Percentiles rank a stretch among this genome's conserved stretches.
These are phyloP conservation scores for Chaetomium globosum DNA, from an alignment of 2,329 filamentous ascomycete genomes.

Conservation along the genomic window DNA sequence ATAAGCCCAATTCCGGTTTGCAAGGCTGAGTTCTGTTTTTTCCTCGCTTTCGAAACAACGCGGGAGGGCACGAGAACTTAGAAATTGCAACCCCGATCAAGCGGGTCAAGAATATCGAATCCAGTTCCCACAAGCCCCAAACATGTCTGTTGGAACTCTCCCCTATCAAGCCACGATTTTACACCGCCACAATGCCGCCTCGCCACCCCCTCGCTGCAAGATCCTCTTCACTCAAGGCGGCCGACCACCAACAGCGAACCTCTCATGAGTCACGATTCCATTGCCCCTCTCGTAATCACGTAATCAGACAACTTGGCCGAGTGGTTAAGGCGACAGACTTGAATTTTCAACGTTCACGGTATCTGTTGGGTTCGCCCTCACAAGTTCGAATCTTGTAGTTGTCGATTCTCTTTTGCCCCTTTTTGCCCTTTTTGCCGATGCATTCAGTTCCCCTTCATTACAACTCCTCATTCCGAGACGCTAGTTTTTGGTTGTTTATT, in stretches of 20 bases:
- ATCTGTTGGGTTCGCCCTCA: constrained; percentile 36
- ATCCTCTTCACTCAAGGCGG: neutral
- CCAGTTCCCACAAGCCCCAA: neutral
- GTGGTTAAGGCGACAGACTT: constrained; percentile 35
- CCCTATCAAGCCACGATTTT: neutral
- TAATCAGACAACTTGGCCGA: constrained; percentile 32
- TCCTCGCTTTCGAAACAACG: neutral
- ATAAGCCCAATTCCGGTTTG: neutral
- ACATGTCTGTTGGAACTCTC: neutral
- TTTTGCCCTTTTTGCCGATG: neutral
- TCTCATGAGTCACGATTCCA: constrained; percentile 7
- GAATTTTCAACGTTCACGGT: constrained; percentile 26
- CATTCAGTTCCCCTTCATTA: neutral
- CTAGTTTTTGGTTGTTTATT: neutral
- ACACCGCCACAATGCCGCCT: constrained; percentile 9
- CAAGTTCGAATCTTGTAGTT: constrained; percentile 35
- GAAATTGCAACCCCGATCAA: neutral
- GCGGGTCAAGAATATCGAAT: neutral
- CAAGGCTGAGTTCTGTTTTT: neutral
- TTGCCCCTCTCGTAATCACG: constrained; percentile 7
- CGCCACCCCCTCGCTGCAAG: neutral
- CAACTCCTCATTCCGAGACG: neutral
- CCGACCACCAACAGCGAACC: neutral
- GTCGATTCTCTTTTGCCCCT: constrained; percentile 26
- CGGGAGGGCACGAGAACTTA: neutral